These are phyloP conservation scores for Boletellus ananas DNA, from an alignment of 768 basidiomycete species.

Conservation along the genomic window DNA sequence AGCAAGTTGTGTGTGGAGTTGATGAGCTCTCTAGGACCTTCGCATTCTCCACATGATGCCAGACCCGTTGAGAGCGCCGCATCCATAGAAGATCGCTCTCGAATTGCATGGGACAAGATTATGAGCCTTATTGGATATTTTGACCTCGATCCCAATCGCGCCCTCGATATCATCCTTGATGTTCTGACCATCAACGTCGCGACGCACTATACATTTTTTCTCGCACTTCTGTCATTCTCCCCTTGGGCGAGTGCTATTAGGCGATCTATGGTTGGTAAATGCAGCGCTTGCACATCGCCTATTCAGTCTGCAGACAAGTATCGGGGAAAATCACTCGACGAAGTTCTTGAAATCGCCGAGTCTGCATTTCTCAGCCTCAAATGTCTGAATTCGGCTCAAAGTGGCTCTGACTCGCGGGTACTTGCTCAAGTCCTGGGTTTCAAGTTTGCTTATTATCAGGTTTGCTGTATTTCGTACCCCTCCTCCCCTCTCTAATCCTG, in stretches of 20 bases:
- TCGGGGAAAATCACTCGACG: slow-evolving; percentile 60
- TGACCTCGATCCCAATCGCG: slow-evolving; percentile 92
- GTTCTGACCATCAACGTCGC: slow-evolving; percentile 79
- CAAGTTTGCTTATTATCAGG: slow-evolving; percentile 92
- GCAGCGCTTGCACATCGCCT: slow-evolving; percentile 35
- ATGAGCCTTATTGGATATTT: slow-evolving; percentile 93
- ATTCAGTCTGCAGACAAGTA: slow-evolving; percentile 41
- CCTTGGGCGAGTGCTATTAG: slow-evolving; percentile 72
- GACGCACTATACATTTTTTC: slow-evolving; percentile 84
- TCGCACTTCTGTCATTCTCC: slow-evolving; percentile 80
- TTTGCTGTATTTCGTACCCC: slow-evolving; percentile 31
- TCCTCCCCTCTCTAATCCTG: slow-evolving; percentile 13
- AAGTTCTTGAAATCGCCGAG: slow-evolving; percentile 59
- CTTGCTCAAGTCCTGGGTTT: slow-evolving; percentile 95
- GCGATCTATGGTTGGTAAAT: slow-evolving; percentile 24
- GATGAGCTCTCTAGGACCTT: slow-evolving; percentile 67
- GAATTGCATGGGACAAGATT: slow-evolving; percentile 75
- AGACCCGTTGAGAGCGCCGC: slow-evolving; percentile 56
- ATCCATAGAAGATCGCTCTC: slow-evolving; percentile 60
- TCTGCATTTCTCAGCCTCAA: slow-evolving; percentile 3
- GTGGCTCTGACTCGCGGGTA: slow-evolving; percentile 49
- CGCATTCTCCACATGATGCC: slow-evolving; percentile 67
- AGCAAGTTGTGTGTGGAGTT: slow-evolving; percentile 88
- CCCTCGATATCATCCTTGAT: slow-evolving; percentile 91
- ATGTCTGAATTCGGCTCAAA: slow-evolving; percentile 10